Evolutionary conservation across 2,329 filamentous ascomycete species (phyloP), one percentile per base, ranked within the genome.

Genomic region (Cladosporium sp.): DNA sequence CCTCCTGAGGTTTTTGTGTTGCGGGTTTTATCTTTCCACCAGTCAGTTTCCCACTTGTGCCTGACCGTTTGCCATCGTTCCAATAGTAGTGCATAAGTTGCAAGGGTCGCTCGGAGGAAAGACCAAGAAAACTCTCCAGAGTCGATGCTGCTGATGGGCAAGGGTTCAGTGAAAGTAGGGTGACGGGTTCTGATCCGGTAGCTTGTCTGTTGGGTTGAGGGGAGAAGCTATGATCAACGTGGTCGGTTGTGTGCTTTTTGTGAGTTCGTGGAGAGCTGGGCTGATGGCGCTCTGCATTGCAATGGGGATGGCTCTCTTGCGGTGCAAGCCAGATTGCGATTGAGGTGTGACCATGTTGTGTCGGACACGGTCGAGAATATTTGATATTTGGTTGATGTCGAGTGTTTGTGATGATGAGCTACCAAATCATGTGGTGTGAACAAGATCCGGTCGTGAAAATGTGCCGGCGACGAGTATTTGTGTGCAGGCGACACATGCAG

Each of bases 141-240:
- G 12, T 11, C 39, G 17, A 19, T 11, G 20, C 49, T 6, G 36
- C 39, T 25, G 36, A 39, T 39, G 49, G 20, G 17, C 30, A 34
- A 5, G 49, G 15, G 36, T 51, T 19, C 34, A 39, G 8, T 15
- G 20, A 38, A 22, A 34, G 49, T 11, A 19, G 19, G 5, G 20
- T 37, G 30, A 50, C 63, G 55, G 59, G 66, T 67, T 56, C 68
- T 70, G 67, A 69, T 69, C 66, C 8, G 54, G 68, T 66, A 64
- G 51, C 65, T 65, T 62, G 63, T 67, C 22, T 42, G 20, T 25
- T 9, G 66, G 5, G 19, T 7, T n/a, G 20, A 19, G 19, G 8
- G 5, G 49, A n/a, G 20, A 34, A 68, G 62, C 66, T 66, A 68
- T 69, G 64, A 69, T 67, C 68, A 70, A 70, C 68, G 54, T 47